Evolutionary conservation across 2,329 filamentous ascomycete genomes (phyloP), one percentile per base, ranked within the genome.

Genomic region (Ophiocordyceps robertsii): DNA sequence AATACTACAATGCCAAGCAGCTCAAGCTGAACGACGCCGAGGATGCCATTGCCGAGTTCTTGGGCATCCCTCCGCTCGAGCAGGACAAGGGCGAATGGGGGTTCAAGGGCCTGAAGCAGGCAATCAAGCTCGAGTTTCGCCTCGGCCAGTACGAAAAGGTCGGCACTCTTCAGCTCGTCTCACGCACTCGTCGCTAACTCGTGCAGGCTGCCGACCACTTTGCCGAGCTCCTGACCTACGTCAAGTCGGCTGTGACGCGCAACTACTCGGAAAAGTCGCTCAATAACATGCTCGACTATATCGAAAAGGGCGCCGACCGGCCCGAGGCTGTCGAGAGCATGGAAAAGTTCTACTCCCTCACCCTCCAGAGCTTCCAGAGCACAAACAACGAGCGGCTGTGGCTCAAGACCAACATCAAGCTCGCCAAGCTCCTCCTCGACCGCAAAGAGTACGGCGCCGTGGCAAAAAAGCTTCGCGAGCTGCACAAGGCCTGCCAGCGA

Each of bases 181-280:
- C 32, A 21, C 49, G 56, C 10, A 53, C 52, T 56, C 57, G 49
- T 52, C 17, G 29, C 24, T 40, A 29, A 39, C 45, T 17, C 29
- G 39, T 6, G 27, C 41, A 95, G 86, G 90, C 90, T 8, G 80
- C 89, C 39, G 80, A 90, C 57, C 89, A 98, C 63, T 98, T 94
- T 65, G 81, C 78, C 50, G 88, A 96, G 65, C 85, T 98, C 29
- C 78, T 98, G 50, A 96, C 89, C 38, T 98, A 96, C 56, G 89
- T 96, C 66, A 95, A 92, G 63, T 93, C 86, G 3, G 90, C 90
- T 8, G 90, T 98, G 38, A 96, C 92, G 35, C 80, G 92, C 48
- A 98, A 96, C 65, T 96, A 96, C 65, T 95, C 92, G 2, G 92
- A 98, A 64, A 96, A 96, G 62, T 96, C 90, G 12, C 95, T 98